Evolutionary conservation across 768 basidiomycete genomes (phyloP).

Genomic region (Tremella yokohamensis): DNA sequence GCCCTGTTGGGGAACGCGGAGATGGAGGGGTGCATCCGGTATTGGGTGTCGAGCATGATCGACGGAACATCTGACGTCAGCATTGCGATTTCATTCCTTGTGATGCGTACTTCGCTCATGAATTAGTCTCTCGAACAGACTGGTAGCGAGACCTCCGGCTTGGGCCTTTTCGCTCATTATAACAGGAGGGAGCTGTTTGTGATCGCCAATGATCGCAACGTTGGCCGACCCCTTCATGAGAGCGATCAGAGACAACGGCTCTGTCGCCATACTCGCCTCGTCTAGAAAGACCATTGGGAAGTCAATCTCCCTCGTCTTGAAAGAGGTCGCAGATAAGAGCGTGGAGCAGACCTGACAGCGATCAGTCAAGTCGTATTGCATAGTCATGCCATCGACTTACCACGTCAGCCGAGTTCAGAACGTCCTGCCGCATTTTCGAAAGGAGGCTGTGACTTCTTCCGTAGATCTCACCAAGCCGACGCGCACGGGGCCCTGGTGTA

Average conservation of each 20-base stretch:
- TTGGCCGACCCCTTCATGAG: conserved; percentile 91
- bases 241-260: conserved; percentile 84
- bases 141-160: conserved; percentile 67
- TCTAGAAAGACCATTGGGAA: conserved; percentile 92
- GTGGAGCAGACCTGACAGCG: conserved; percentile 63
- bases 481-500: too few relatives aligned
- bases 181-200: conserved; percentile 89
- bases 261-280: conserved; percentile 94
- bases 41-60: conserved; percentile 90
- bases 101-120: conserved; percentile 65
- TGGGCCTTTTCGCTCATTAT: conserved; percentile 74
- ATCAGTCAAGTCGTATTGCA: conserved; percentile 6
- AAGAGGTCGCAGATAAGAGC: conserved; percentile 71
- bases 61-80: conserved; percentile 66
- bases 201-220: conserved; percentile 88
- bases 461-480: not conserved
- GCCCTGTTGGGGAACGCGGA: conserved; percentile 78
- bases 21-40: conserved; percentile 90
- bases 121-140: conserved; percentile 85
- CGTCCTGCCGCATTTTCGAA: conserved; percentile 19
- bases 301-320: conserved; percentile 61
- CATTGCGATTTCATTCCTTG: not conserved
- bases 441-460: not conserved
- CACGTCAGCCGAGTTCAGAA: conserved; percentile 41
- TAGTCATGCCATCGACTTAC: conserved; percentile 24